Evolutionary conservation across 1,139 yeast species (phyloP), one percentile per base, ranked within the genome.

Genomic region (Hansenula sp.): DNA sequence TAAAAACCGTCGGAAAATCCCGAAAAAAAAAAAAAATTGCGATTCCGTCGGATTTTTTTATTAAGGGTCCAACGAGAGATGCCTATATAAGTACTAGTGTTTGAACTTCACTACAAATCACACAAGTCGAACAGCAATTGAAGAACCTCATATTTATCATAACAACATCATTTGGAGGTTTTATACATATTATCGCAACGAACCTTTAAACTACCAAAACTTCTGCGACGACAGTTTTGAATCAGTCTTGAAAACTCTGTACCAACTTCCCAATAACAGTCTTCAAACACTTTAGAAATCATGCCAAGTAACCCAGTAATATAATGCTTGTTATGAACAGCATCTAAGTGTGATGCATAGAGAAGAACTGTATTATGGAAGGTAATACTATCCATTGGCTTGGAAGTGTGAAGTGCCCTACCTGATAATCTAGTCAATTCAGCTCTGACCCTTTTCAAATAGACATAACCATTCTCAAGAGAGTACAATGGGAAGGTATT

Each of bases 201-300:
- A 2, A 69, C 64, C 29, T 69, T 68, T 29, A 62, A 55, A 45
- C 69, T 69, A 0, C 87, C 87, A 35, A 75, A 63, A 29, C 79
- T 72, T 50, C 87, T 62, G 39, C 70, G 70, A 12, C 75, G 74
- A 60, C 85, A 79, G 53, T 79, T 77, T 37, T 71, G 62, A 21
- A 80, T 65, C 45, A 82, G 62, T 46, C 71, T 71, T 2, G 83
- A 78, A 50, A 76, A 70, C 50, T 81, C 88, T 43, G 74, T 65
- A 6, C 79, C 75, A 27, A 79, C 65, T 39, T 77, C 79, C 80
- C 82, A 81, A 49, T 77, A 78, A 51, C 81, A 69, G 36, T 63
- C 64, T 46, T 65, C 56, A 47, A 76, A 62, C 44, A 66, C 64
- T 5, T 64, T 60, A 1, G 77, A 73, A 22, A 80, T 66, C 46